phyloP scores from a whole-genome alignment of 2,329 filamentous ascomycete species.

The Exophiala sp. region DNA sequence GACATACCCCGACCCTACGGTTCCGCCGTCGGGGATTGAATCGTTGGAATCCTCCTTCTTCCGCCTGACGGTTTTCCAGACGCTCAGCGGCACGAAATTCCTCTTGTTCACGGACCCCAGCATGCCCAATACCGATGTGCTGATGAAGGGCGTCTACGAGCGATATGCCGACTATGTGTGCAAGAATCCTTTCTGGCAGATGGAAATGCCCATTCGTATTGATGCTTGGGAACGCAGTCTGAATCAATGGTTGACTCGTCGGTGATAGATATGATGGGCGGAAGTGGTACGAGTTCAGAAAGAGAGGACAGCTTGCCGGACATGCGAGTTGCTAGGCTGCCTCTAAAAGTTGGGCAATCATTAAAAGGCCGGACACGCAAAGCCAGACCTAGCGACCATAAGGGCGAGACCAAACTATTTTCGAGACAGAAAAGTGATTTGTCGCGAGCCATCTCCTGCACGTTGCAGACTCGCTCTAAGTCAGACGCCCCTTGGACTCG shows the following conservation, averaged over 20 bases:
- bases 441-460: no score
- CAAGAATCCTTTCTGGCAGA: conserved; percentile 98
- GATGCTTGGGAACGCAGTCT: conserved; percentile 90
- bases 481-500: no score
- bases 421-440: no score
- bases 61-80: conserved; percentile 91
- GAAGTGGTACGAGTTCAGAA: no score
- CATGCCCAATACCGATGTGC: conserved; percentile 78
- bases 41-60: conserved; percentile 92
- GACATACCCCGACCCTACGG: conserved; percentile 32
- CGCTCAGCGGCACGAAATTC: conserved; percentile 90
- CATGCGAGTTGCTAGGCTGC: no score
- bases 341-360: no score
- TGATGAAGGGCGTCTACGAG: conserved; percentile 83
- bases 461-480: no score
- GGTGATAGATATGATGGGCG: conserved; percentile 33
- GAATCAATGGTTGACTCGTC: conserved; percentile 66
- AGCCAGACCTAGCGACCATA: no score
- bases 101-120: conserved; percentile 87
- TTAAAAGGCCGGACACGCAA: no score
- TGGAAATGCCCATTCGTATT: conserved; percentile 95
- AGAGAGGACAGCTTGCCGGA: no score
- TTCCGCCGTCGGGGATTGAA: conserved; percentile 63
- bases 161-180: conserved; percentile 95
- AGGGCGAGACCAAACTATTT: no score